Conservation (phyloP, 2,329 filamentous ascomycete species). For the Madurella fahalii region DNA sequence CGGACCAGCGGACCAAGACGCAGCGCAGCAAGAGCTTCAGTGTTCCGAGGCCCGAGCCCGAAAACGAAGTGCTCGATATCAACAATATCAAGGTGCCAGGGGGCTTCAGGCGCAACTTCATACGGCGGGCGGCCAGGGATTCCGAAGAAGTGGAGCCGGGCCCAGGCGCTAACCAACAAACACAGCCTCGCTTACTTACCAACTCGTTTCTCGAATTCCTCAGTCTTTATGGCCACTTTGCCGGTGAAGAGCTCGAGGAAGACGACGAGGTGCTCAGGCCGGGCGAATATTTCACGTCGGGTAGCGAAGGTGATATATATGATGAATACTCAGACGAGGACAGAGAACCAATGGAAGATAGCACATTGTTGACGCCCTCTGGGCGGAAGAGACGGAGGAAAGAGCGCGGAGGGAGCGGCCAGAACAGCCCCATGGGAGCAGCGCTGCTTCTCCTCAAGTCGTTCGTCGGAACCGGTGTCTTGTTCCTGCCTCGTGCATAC, state of each 20-base stretch:
- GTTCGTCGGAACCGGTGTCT: slow-evolving; percentile 92
- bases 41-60: slow-evolving; percentile 69
- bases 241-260: slow-evolving; percentile 93
- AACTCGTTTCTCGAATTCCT: slow-evolving; percentile 95
- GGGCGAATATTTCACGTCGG: slow-evolving; percentile 88
- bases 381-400: slow-evolving; percentile 72
- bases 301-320: slow-evolving; percentile 61
- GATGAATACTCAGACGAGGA: slow-evolving; percentile 60
- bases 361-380: slow-evolving; percentile 74
- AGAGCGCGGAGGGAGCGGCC: slow-evolving; percentile 67
- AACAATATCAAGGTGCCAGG: slow-evolving; percentile 88
- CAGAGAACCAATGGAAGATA: slow-evolving; percentile 80
- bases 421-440: slow-evolving; percentile 73
- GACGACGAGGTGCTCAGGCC: slow-evolving; percentile 85
- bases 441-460: slow-evolving; percentile 88
- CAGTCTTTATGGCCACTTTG: slow-evolving; percentile 93
- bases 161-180: slow-evolving; percentile 37
- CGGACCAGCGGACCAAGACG: slow-evolving; percentile 61
- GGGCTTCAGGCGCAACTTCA: slow-evolving; percentile 85
- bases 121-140: slow-evolving; percentile 70
- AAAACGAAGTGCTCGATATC: slow-evolving; percentile 78
- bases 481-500: slow-evolving; percentile 89
- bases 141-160: slow-evolving; percentile 41
- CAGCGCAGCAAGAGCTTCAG: slow-evolving; percentile 87
- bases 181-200: slow-evolving; percentile 67